Evolutionary conservation across 2,329 filamentous ascomycete genomes (phyloP).

Genomic region (Fusarium caatingaense): DNA sequence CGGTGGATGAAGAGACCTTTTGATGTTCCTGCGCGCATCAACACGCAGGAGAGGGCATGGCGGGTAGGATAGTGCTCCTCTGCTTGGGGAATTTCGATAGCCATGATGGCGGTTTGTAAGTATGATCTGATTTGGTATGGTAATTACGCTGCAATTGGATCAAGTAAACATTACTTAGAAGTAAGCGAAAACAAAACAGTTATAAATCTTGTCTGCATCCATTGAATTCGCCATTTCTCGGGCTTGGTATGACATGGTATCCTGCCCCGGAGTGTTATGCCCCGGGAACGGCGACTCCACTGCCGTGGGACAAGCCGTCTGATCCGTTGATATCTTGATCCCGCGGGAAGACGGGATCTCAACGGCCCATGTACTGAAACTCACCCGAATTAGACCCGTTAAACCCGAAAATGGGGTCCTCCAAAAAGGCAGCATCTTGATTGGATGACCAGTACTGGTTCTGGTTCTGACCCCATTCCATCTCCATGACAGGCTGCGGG

Average conservation of each 20-base stretch:
- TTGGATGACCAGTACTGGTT: constrained; percentile 20
- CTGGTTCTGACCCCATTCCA: constrained; percentile 21
- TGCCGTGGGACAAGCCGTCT: not conserved
- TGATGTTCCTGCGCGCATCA: constrained; percentile 73
- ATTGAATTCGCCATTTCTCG: not conserved
- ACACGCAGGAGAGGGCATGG: constrained; percentile 59
- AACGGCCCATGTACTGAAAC: constrained; percentile 33
- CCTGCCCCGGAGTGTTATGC: not conserved
- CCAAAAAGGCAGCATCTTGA: constrained; percentile 32
- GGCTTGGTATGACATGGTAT: not conserved
- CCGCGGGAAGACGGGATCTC: constrained; percentile 9
- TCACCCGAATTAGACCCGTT: constrained; percentile 48
- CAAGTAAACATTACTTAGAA: not conserved
- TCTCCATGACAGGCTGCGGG: not conserved
- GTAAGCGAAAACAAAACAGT: not conserved
- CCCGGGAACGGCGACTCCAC: not conserved
- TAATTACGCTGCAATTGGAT: not conserved
- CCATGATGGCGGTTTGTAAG: constrained; percentile 4
- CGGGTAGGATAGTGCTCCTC: constrained; percentile 15
- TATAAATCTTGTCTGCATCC: constrained; percentile 10
- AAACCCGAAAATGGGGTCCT: constrained; percentile 50
- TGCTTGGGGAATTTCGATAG: constrained; percentile 3
- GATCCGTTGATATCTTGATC: not conserved
- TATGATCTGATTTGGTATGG: not conserved
- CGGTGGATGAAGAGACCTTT: constrained; percentile 69